These are phyloP conservation scores for Hypoxylon fuscum DNA, from an alignment of 495 filamentous ascomycete genomes.

Conservation along the genomic window DNA sequence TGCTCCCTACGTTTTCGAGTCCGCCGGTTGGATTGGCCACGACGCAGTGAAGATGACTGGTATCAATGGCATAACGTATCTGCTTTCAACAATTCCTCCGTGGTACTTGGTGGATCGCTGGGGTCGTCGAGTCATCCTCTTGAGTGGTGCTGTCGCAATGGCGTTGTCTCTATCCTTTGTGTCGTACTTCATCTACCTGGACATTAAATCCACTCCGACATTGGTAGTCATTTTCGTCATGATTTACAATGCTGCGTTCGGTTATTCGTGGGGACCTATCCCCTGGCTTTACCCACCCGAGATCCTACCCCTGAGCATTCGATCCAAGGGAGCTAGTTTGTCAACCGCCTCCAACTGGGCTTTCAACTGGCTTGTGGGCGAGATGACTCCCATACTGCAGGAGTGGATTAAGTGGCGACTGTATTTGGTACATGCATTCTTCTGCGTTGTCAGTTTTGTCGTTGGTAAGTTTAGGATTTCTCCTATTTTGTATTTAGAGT, in stretches of 20 bases:
- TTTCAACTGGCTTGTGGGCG: conserved; percentile 96
- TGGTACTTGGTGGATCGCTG: conserved; percentile 97
- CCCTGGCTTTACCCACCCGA: conserved; percentile 98
- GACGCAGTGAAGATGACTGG: conserved; percentile 96
- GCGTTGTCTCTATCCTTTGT: conserved; percentile 87
- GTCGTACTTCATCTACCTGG: conserved; percentile 94
- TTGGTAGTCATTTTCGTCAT: conserved; percentile 95
- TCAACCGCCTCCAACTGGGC: conserved; percentile 98
- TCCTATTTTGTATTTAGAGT: neutral
- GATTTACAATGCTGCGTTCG: conserved; percentile 98
- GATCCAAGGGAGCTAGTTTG: conserved; percentile 95
- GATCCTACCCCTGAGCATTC: conserved; percentile 95
- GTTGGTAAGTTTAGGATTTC: conserved; percentile 73
- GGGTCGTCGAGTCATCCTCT: conserved; percentile 88
- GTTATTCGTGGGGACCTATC: conserved; percentile 98
- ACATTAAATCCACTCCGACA: conserved; percentile 76
- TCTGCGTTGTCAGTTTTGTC: conserved; percentile 94
- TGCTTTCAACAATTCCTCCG: conserved; percentile 89
- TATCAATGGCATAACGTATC: conserved; percentile 92
- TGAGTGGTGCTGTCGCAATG: conserved; percentile 93
- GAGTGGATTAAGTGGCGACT: conserved; percentile 90
- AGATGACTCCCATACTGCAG: conserved; percentile 92
- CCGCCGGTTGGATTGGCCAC: conserved; percentile 90
- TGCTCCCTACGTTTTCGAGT: conserved; percentile 94
- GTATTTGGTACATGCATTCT: conserved; percentile 96